Conservation (phyloP, 2,329 filamentous ascomycete species). For the Fusarium robinianum region DNA sequence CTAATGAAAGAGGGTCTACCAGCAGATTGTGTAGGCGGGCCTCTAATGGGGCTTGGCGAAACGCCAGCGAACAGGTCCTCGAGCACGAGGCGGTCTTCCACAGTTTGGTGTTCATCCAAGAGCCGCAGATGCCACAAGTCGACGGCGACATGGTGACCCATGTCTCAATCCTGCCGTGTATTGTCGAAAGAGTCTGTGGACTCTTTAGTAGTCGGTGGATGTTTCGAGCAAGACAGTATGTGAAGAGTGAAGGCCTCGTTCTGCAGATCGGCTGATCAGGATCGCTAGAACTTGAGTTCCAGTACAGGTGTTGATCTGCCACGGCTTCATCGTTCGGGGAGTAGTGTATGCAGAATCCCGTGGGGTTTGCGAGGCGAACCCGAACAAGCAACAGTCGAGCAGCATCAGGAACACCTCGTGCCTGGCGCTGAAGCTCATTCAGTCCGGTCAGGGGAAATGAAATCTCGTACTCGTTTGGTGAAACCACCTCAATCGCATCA, state of each 20-base stretch:
- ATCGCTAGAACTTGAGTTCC: neutral
- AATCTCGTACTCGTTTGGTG: slow-evolving; percentile 3
- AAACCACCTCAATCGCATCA: neutral
- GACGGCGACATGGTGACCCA: neutral
- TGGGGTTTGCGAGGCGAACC: neutral
- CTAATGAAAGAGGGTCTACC: slow-evolving; percentile 2
- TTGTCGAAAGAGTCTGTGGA: neutral
- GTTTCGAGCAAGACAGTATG: neutral
- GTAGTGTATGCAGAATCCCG: slow-evolving; percentile 2
- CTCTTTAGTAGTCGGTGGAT: neutral
- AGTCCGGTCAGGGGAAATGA: neutral
- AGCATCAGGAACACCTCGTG: neutral
- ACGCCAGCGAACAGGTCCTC: neutral
- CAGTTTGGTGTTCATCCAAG: neutral
- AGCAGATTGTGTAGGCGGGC: neutral
- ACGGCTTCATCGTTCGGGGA: neutral
- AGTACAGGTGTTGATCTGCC: neutral
- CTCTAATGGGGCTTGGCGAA: neutral
- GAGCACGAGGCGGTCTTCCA: slow-evolving; percentile 1
- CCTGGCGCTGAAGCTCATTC: neutral
- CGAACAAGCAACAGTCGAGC: neutral
- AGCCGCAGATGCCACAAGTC: neutral
- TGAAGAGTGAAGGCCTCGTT: neutral
- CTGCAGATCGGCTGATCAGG: neutral
- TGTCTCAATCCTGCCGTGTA: neutral